A percentile compares a stretch with the other conserved stretches of the same genome.
Conservation (phyloP, 495 filamentous ascomycete species). For the Penicillium desertorum region DNA sequence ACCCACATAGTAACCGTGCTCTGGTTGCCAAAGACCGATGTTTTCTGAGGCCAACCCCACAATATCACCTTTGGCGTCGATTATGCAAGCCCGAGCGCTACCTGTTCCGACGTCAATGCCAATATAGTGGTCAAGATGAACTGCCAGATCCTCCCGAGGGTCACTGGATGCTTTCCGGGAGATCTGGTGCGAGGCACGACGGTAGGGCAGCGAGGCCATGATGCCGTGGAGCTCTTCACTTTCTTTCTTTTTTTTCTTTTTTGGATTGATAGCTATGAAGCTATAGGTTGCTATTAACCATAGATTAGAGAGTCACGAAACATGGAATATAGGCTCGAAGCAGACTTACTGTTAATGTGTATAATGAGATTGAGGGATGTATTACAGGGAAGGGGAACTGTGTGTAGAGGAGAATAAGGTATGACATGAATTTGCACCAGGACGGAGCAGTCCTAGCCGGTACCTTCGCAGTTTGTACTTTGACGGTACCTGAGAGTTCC, state of each 20-base stretch:
- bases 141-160: slow-evolving; percentile 54
- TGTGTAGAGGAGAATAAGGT: background rate
- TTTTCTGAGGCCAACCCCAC: slow-evolving; percentile 86
- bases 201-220: slow-evolving; percentile 36
- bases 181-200: slow-evolving; percentile 33
- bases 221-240: slow-evolving; percentile 9
- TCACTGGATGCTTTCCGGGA: slow-evolving; percentile 58
- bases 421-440: background rate
- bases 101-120: slow-evolving; percentile 96
- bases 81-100: slow-evolving; percentile 91
- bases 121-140: slow-evolving; percentile 69
- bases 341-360: background rate
- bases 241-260: background rate
- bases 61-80: slow-evolving; percentile 87
- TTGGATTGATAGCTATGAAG: background rate
- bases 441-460: background rate
- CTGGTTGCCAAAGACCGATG: slow-evolving; percentile 93
- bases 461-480: background rate
- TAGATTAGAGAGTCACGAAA: background rate
- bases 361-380: background rate
- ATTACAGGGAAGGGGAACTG: background rate
- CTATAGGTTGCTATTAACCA: background rate
- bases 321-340: background rate
- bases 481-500: background rate
- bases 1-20: slow-evolving; percentile 80